Base-by-base conservation (phyloP, 2,329 filamentous ascomycete species). In the Elsinoe ampelina region DNA sequence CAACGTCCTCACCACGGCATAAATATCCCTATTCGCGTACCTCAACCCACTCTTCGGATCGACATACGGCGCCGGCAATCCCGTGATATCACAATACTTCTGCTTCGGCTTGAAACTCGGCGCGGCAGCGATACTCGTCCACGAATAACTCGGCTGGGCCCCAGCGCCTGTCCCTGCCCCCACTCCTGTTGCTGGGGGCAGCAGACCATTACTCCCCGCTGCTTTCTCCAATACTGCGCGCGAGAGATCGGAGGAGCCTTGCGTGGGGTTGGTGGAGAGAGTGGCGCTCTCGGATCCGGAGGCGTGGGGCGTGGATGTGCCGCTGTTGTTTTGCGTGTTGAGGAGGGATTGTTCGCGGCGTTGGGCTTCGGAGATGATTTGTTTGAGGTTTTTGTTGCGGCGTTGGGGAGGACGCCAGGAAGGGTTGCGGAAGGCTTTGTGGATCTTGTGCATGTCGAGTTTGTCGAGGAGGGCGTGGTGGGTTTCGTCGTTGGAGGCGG, bases 361-460 rank as follows among this genome's bases (percentile, higher is more conserved):
- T 19, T 87, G 83, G 11, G 87, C 88, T 66, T 98, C 93, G 59
- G 89, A 87, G 60, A 98, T 80, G 61, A 98, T 93, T 65, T 95
- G 89, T 73, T 97, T 97, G 73, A 97, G 85, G 72, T 95, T 97
- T 78, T 98, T 98, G 81, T 98, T 98, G 72, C 93, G 89, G 54
- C 93, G 90, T 72, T 91, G 86, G 63, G 92, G 89, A 13, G 93
- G 89, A 68, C 88, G 90, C 93, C 93, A 98, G 70, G 83, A 76
- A 2, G 86, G 78, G 69, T 90, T 95, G 71, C 92, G 91, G 78
- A 96, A 98, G 66, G 84, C 86, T 74, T 95, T 95, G 65, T 84
- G 84, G 68, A 88, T 82, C 59, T 84, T 82, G 71, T 93, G 86
- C 66, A 96, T 89, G 77, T 98, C 93, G 67, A 97, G 87, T 70